Evolutionary conservation across 345 rosid genomes (phyloP), one percentile per base, ranked within the genome.

Genomic region (Crucihimalaya himalaica): DNA sequence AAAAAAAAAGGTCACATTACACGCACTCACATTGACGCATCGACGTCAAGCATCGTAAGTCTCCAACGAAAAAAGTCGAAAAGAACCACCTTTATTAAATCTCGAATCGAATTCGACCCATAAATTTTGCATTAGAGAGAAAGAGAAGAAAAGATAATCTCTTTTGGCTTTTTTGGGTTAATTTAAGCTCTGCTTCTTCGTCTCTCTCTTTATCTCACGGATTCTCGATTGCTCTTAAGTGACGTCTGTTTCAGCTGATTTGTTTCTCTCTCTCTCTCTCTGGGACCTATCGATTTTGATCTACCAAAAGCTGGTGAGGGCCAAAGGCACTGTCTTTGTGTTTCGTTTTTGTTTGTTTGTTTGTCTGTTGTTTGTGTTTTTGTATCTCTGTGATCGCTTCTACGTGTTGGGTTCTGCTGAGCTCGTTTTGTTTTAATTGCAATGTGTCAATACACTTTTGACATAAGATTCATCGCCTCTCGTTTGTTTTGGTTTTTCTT

Each of bases 401-500:
- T 42, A 71, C 82, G 78, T 67, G 66, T 80, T 77, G 56, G 73
- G 83, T 75, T 77, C 19, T 78, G 74, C 28, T 62, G 80, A 73
- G 60, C 65, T 76, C 70, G 73, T 6, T 43, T 74, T 84, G 76
- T 81, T 82, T 75, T 63, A 68, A 78, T 81, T 63, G 86, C 88
- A 87, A 87, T 86, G 88, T 85, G 85, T 86, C 88, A 46, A 57
- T 73, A 2, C 18, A 48, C 3, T 58, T 34, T 72, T 69, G 69
- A 78, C 80, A 81, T 74, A 14, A 46, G 42, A 35, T 83, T 83
- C 81, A 63, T 78, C 34, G 53, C 21, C 15, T 66, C 19, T 63
- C n/a, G 7, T 23, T 42, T 45, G 13, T 2, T 15, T 40, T 46
- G n/a, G 34, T 31, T 59, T 58, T 23, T 52, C 23, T 71, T 40